Percentiles rank a stretch among this genome's conserved stretches.
phyloP scores from a whole-genome alignment of 352 stramenopile species.

The Globisporangium alternatum region DNA sequence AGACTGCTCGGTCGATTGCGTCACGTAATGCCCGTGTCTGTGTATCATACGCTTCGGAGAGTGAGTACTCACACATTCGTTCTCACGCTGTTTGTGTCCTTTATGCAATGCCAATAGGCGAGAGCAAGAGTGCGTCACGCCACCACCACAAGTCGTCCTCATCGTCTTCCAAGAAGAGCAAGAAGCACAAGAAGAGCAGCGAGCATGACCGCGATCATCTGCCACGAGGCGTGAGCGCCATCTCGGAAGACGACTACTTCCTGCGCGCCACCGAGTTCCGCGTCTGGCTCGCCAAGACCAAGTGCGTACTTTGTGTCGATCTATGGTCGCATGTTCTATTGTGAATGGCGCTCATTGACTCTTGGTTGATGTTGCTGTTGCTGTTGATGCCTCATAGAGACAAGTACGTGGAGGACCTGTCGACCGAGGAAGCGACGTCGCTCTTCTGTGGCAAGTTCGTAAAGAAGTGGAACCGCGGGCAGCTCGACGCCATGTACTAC shows the following conservation, averaged over 20 bases:
- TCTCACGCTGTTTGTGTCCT: background rate
- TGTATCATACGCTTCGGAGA: background rate
- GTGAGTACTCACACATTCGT: background rate
- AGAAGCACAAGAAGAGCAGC: slow-evolving; percentile 30
- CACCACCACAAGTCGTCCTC: slow-evolving; percentile 21
- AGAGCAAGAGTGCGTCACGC: slow-evolving; percentile 15
- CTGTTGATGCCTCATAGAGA: slow-evolving; percentile 19
- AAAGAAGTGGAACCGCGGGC: slow-evolving; percentile 58
- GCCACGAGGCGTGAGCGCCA: slow-evolving; percentile 23
- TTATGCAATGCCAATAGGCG: slow-evolving; percentile 1
- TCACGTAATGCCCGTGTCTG: too few relatives aligned
- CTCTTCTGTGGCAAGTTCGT: slow-evolving; percentile 63
- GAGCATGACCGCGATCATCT: slow-evolving; percentile 6
- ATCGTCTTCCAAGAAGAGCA: slow-evolving; percentile 21
- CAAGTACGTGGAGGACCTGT: slow-evolving; percentile 74
- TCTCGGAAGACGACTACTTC: slow-evolving; percentile 72
- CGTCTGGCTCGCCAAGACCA: slow-evolving; percentile 62
- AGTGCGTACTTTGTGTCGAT: too few relatives aligned
- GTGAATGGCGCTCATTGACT: background rate
- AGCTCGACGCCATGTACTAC: slow-evolving; percentile 65
- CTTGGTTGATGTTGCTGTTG: background rate
- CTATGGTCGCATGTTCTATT: background rate
- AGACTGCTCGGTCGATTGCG: background rate
- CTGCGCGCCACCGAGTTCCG: slow-evolving; percentile 63
- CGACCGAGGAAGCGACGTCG: slow-evolving; percentile 43